Evolutionary conservation across 2,329 filamentous ascomycete species (phyloP), one percentile per base, ranked within the genome.

Genomic region (Colletotrichum gigasporum): DNA sequence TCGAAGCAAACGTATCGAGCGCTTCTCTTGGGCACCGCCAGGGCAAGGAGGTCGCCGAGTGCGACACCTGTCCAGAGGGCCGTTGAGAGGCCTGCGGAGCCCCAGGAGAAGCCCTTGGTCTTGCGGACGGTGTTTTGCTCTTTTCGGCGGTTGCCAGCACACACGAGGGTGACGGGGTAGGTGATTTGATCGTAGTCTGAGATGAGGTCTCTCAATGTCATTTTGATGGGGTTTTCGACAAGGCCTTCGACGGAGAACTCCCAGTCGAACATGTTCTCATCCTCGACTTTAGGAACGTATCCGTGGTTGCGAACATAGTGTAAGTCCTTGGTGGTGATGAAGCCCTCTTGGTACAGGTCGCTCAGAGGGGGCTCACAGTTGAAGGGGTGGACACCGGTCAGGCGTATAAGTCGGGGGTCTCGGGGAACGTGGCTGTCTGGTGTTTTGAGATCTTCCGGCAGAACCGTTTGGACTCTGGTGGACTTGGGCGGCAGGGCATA

Each of bases 301-400:
- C 94, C 94, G 80, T 97, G 94, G 72, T 97, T 97, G 34, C 94
- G 84, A 8, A 97, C 94, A 75, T 96, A 97, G 78, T 97, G 96
- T 1, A 97, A 82, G 70, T 97, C 91, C 11, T 93, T 91, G 37
- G 90, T 92, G 1, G 94, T 97, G 35, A 97, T 80, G 73, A 97
- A 97, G 0, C 94, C 93, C 79, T 86, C 82, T 45, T 95, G 85
- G 76, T 89, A 97, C 1, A 97, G 81, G 14, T 89, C 88, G 57
- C 87, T 92, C 8, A 97, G 79, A 0, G 94, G 94, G 9, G 94
- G 86, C 77, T 97, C 94, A 50, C 92, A 90, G 71, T 97, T 97
- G 82, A 96, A 97, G 1, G 94, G 94, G 76, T 97, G 94, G 5
- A 92, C 86, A 22, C 94, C 94, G 10, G 94, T 97, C 12, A 97